A percentile compares a stretch with the other conserved stretches of the same genome.
Conservation (phyloP, 805 yeast species). For the Blastobotrys chiropterorum region DNA sequence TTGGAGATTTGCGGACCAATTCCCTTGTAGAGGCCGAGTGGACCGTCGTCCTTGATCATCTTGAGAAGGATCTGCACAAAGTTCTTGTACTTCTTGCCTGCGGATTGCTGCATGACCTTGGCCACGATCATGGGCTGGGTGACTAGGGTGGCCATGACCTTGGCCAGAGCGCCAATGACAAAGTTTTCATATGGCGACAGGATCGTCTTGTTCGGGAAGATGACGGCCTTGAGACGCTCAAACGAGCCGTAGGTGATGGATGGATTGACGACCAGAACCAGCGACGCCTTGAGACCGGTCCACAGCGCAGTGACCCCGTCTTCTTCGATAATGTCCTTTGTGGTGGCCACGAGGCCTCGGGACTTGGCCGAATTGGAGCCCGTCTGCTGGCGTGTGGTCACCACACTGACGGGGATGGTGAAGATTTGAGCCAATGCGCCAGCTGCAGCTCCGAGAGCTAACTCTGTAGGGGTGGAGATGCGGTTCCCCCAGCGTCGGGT, state of each 20-base stretch:
- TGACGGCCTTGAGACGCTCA: conserved; percentile 54
- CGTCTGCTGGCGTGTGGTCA: conserved; percentile 55
- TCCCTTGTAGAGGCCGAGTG: conserved; percentile 69
- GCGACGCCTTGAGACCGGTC: conserved; percentile 76
- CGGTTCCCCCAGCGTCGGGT: conserved; percentile 11
- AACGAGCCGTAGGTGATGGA: conserved; percentile 80
- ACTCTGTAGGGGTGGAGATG: conserved; percentile 57
- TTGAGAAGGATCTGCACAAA: conserved; percentile 60
- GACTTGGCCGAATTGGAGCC: conserved; percentile 12
- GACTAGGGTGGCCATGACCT: conserved; percentile 68
- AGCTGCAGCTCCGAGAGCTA: conserved; percentile 69
- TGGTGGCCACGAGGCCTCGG: conserved; percentile 36
- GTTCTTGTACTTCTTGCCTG: conserved; percentile 38
- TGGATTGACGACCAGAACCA: conserved; percentile 75
- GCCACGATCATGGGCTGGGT: conserved; percentile 85
- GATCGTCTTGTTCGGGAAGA: conserved; percentile 37
- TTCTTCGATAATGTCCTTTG: conserved; percentile 47
- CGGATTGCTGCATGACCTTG: conserved; percentile 69
- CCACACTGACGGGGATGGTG: conserved; percentile 74
- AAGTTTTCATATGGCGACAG: conserved; percentile 62
- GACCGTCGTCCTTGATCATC: conserved; percentile 58
- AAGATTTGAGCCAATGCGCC: conserved; percentile 77
- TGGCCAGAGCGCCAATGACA: conserved; percentile 70
- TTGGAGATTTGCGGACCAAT: conserved; percentile 71
- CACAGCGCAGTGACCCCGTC: conserved; percentile 71